Percentiles rank a stretch among this genome's conserved stretches.
Conservation (phyloP, 768 basidiomycete genomes). For the Lentinula boryana region DNA sequence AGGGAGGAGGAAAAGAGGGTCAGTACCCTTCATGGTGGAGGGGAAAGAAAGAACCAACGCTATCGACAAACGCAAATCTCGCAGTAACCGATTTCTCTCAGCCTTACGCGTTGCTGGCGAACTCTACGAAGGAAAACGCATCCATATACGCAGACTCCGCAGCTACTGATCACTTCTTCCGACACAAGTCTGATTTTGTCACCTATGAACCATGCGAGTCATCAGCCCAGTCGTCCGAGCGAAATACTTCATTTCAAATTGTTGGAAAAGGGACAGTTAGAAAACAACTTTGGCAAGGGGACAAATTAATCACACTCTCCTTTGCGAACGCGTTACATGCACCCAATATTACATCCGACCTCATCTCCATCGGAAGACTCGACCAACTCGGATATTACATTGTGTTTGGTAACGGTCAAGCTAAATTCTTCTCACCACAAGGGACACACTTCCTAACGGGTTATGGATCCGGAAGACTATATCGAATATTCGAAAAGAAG, state of each 20-base stretch:
- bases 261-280: neutral
- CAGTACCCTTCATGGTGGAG: neutral
- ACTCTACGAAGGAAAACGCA: too few species aligned
- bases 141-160: neutral
- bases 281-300: too few species aligned
- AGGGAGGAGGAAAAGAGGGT: neutral
- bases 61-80: neutral
- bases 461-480: neutral
- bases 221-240: too few species aligned
- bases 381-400: slow-evolving; percentile 4
- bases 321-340: neutral
- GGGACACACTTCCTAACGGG: neutral
- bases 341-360: neutral
- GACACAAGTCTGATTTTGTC: neutral
- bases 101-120: neutral
- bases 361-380: slow-evolving; percentile 14
- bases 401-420: neutral
- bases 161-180: neutral
- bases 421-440: neutral
- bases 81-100: neutral
- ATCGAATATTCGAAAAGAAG: neutral
- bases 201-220: neutral
- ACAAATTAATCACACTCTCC: too few species aligned
- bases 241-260: neutral
- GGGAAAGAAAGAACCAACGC: neutral